A percentile compares a stretch with the other conserved stretches of the same genome.
Conservation (phyloP, 345 rosid genomes). For the Murraya koenigii region DNA sequence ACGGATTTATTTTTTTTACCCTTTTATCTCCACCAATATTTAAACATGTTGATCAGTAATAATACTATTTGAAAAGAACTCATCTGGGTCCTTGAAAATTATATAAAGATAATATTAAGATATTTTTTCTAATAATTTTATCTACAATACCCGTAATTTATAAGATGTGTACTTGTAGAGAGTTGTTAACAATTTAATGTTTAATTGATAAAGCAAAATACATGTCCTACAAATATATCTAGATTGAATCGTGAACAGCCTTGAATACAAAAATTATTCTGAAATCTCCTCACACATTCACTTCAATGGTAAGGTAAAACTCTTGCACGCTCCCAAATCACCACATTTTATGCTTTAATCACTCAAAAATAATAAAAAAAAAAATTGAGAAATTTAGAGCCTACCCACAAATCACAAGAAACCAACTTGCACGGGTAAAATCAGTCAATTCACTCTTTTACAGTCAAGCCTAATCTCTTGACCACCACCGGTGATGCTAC, state of each 20-base stretch:
- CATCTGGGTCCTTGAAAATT: too few species aligned
- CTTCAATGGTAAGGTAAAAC: background rate
- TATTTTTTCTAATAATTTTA: too few species aligned
- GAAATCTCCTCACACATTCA: background rate
- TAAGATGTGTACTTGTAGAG: too few species aligned
- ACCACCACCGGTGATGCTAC: conserved; percentile 73
- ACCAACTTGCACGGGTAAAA: background rate
- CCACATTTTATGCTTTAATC: background rate
- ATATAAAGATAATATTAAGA: too few species aligned
- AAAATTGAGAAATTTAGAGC: background rate
- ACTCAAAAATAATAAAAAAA: background rate
- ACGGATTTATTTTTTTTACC: too few species aligned
- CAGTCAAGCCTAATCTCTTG: conserved; percentile 77
- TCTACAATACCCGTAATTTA: too few species aligned
- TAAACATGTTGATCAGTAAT: too few species aligned
- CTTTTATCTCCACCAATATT: too few species aligned
- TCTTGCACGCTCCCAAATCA: background rate
- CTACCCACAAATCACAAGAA: background rate
- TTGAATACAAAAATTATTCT: background rate
- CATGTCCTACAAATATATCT: background rate
- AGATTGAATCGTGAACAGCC: background rate
- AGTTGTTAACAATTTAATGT: too few species aligned
- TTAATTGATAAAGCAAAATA: too few species aligned
- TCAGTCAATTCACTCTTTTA: conserved; percentile 35
- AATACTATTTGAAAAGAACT: too few species aligned